phyloP scores from a whole-genome alignment of 2,329 filamentous ascomycete species.

The Stachybotrys echinatus region DNA sequence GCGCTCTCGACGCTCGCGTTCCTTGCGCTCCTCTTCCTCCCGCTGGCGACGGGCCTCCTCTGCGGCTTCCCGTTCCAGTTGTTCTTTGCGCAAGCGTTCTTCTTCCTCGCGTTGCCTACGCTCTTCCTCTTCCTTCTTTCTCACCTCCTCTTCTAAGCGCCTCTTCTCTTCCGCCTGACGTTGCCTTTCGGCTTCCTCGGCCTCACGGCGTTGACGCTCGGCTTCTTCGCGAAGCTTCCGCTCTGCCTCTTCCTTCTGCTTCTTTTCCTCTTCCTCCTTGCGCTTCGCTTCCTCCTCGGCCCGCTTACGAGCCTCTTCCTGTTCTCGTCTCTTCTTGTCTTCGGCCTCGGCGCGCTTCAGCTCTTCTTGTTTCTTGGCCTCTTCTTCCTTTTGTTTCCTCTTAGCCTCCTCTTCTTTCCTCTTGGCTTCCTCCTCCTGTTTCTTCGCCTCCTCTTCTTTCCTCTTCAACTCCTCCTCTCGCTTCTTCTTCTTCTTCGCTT shows the following conservation, averaged over 20 bases:
- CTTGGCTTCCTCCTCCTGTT: conserved; percentile 16
- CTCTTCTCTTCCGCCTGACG: conserved; percentile 23
- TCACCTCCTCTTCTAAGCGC: conserved; percentile 22
- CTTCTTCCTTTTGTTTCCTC: conserved; percentile 9
- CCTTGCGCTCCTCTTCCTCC: conserved; percentile 47
- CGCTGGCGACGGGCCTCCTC: conserved; percentile 43
- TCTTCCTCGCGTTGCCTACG: conserved; percentile 37
- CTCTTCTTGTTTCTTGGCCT: conserved; percentile 24
- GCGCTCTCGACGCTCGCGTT: conserved; percentile 42
- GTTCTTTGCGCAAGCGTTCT: conserved; percentile 37
- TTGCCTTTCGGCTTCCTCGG: conserved; percentile 15
- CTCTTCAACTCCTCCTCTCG: conserved; percentile 29
- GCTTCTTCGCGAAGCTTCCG: conserved; percentile 1
- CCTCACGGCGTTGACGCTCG: conserved; percentile 14
- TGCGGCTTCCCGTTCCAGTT: conserved; percentile 41
- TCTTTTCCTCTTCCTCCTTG: conserved; percentile 14
- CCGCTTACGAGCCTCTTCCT: conserved; percentile 22
- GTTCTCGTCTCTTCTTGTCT: conserved; percentile 29
- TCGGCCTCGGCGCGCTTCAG: conserved; percentile 23
- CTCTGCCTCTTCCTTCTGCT: conserved; percentile 9
- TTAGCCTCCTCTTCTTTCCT: conserved; percentile 14
- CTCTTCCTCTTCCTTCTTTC: conserved; percentile 31
- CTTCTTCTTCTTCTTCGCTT: conserved; percentile 24
- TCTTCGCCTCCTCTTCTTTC: conserved; percentile 14
- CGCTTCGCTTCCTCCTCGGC: conserved; percentile 16